Base-by-base conservation (phyloP, 2,329 filamentous ascomycete species). In the Colletotrichum cuscutae region DNA sequence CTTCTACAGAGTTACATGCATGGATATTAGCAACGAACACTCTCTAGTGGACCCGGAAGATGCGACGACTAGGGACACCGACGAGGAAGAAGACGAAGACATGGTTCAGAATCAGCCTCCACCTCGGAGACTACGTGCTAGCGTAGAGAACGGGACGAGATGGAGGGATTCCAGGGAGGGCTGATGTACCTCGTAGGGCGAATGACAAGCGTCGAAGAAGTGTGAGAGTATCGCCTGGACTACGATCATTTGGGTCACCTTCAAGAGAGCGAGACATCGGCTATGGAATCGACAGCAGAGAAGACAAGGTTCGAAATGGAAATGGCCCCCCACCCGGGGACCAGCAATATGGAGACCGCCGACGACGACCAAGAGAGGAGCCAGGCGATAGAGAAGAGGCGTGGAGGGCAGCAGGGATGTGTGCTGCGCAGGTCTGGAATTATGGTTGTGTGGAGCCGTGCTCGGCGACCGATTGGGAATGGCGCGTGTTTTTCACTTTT, bases 21-120 rank as follows among this genome's bases (percentile, higher is more conserved):
- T 53, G 65, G 59, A 42, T 49, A 49, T 22, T 49, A 19, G 42
- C 42, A 72, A 46, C 65, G 65, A 54, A 49, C 24, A 60, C 54
- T 52, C 58, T 49, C 2, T 22, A 42, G 57, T 28, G 66, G 60
- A 57, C 6, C n/a, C 42, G 42, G 32, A 54, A 62, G 59, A 65
- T 70, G 60, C 60, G 46, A 77, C 76, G 52, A 68, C 61, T 46
- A 49, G 75, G 63, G 69, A 75, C 59, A 68, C 59, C 60, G 73
- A 72, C 66, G 37, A 42, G 15, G 37, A 42, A 19, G 37, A 19
- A 15, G 37, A 42, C 15, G 37, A 71, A 49, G 42, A 49, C 42
- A 19, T 62, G 54, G 52, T 28, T 61, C 66, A 22, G 66, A 67
- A 37, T 70, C 69, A 63, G 74, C 66, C 35, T 61, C 61, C 66